Percentiles rank a stretch among this genome's conserved stretches.
These are phyloP conservation scores for Acanthamoeba royreba DNA, from an alignment of 208 protist genomes.

Conservation along the genomic window DNA sequence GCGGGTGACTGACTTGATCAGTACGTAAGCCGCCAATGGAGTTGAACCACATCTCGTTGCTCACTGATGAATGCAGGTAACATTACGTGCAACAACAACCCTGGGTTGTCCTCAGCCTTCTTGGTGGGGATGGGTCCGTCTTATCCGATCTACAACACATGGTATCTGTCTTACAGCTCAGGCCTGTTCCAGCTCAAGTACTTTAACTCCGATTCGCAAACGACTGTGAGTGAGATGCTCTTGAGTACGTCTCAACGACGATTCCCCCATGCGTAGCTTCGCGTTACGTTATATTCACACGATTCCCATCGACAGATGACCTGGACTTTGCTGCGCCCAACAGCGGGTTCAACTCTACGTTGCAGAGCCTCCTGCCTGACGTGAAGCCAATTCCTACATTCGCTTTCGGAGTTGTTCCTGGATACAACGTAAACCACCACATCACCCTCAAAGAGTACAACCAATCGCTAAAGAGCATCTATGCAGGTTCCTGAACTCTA, in stretches of 20 bases:
- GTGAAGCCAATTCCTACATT: neutral
- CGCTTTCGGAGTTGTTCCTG: neutral
- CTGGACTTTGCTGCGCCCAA: neutral
- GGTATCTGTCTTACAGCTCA: neutral
- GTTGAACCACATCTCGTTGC: neutral
- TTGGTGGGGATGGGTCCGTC: neutral
- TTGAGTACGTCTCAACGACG: neutral
- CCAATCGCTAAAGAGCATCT: neutral
- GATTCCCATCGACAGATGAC: neutral
- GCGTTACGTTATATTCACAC: neutral
- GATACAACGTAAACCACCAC: neutral
- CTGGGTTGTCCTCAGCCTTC: neutral
- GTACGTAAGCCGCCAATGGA: neutral
- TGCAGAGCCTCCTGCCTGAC: neutral
- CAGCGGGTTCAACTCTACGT: neutral
- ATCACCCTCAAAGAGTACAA: neutral
- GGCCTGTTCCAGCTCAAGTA: neutral
- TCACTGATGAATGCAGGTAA: neutral
- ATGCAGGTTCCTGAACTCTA: neutral
- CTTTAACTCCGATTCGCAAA: neutral
- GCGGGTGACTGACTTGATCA: neutral
- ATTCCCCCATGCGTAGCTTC: neutral
- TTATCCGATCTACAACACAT: neutral
- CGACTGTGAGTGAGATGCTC: neutral
- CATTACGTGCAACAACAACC: neutral